Conservation (phyloP, 2,329 filamentous ascomycete species). For the Chlorencoelia australis region DNA sequence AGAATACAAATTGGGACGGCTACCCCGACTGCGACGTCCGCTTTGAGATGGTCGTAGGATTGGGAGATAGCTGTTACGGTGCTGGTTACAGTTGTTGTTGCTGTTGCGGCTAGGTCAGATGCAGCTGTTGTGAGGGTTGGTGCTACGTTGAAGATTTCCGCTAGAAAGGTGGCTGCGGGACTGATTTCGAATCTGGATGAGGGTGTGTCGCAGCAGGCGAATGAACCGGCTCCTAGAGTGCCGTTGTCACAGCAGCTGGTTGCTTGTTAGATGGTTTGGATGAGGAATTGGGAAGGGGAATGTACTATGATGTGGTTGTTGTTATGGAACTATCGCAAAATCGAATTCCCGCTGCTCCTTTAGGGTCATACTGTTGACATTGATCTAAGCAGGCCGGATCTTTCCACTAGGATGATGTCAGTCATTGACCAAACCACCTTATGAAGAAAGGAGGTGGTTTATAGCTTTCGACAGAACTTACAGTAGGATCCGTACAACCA, state of each 20-base stretch:
- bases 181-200: constrained; percentile 1
- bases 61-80: too few relatives aligned
- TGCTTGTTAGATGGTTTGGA: background rate
- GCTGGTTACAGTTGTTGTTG: too few relatives aligned
- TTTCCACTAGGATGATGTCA: too few relatives aligned
- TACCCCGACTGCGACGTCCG: too few relatives aligned
- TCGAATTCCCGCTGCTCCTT: constrained; percentile 12
- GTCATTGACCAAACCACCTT: too few relatives aligned
- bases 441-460: too few relatives aligned
- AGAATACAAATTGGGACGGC: too few relatives aligned
- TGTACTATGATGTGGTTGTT: constrained; percentile 15
- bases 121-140: too few relatives aligned
- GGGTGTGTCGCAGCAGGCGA: constrained; percentile 3
- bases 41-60: too few relatives aligned
- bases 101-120: too few relatives aligned
- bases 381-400: constrained; percentile 16
- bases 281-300: background rate
- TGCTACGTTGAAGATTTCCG: too few relatives aligned
- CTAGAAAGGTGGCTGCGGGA: background rate
- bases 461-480: too few relatives aligned
- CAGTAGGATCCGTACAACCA: constrained; percentile 20
- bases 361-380: constrained; percentile 4
- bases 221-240: constrained; percentile 1
- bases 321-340: constrained; percentile 14
- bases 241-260: constrained; percentile 5